phyloP scores from a whole-genome alignment of 164 flowering plant species.

The Dillenia suffruticosa region DNA sequence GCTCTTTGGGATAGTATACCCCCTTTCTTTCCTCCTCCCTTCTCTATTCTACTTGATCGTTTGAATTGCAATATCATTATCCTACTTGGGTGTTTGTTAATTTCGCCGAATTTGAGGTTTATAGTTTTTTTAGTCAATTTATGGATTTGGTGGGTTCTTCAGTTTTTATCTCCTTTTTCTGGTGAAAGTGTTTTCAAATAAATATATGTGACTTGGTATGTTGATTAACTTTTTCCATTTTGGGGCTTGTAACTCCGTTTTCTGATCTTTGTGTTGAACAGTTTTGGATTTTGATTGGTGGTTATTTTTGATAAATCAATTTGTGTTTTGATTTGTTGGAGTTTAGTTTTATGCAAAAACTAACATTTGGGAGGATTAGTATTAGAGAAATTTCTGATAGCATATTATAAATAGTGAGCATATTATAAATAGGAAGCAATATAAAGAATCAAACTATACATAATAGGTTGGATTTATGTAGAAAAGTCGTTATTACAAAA shows the following conservation, averaged over 20 bases:
- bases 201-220: no score
- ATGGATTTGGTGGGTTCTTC: not conserved
- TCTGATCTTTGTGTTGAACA: not conserved
- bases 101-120: no score
- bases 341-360: not conserved
- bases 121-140: not conserved
- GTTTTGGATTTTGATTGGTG: no score
- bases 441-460: no score
- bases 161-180: no score
- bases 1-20: slow-evolving; percentile 57
- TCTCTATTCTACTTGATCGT: not conserved
- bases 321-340: not conserved
- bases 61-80: not conserved
- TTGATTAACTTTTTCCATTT: not conserved
- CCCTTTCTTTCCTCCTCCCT: not conserved
- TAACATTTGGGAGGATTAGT: no score
- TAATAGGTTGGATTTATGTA: no score
- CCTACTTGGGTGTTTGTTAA: not conserved
- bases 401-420: no score
- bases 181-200: not conserved
- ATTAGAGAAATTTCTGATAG: no score
- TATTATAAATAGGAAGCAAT: no score
- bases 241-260: not conserved
- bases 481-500: no score
- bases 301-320: no score